Base-by-base conservation (phyloP, 1,284 basidiomycete species). In the Ustilago xerochloae region DNA sequence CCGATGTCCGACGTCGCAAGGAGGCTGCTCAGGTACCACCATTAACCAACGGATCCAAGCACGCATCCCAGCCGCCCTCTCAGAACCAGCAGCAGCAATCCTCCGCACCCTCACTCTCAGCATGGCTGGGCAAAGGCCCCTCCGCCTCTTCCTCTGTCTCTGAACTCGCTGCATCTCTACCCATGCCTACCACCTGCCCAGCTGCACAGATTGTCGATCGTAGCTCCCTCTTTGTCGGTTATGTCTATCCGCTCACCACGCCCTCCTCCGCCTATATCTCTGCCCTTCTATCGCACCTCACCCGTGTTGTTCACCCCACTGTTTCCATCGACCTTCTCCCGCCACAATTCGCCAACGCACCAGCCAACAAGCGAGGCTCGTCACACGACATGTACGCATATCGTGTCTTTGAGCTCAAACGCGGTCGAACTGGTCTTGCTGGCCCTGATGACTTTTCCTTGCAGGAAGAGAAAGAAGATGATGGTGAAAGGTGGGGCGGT, bases 371-470 rank as follows among this genome's bases (percentile, higher is more conserved):
- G 30, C 72, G 80, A 5, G 77, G 77, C 1, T 60, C 72, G 4
- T 79, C 74, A 15, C 81, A 84, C 57, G 81, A 84, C 48, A 81
- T 84, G 77, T 79, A 80, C 45, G 82, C 82, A 0, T 80, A 64
- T 54, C 75, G 81, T 18, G 71, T 78, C 9, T 38, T 83, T 30
- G 66, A 76, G 63, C 72, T 83, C 45, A 82, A 81, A 24, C 70
- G 63, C 9, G 81, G 77, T 0, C 65, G 82, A 4, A 59, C 58
- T 4, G 82, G 82, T 0, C 50, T 78, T 3, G 51, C 65, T 7
- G 81, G 81, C 1, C 80, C 81, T 3, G 73, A 67, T n/a, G 82
- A 84, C 50, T 84, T 75, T 56, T 68, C 74, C n/a, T 48, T 77
- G 3, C 76, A 68, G 20, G 77, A 84, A 38, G 81, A 75, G 0